phyloP scores from a whole-genome alignment of 306 rosid species.

The Fagus crenata region DNA sequence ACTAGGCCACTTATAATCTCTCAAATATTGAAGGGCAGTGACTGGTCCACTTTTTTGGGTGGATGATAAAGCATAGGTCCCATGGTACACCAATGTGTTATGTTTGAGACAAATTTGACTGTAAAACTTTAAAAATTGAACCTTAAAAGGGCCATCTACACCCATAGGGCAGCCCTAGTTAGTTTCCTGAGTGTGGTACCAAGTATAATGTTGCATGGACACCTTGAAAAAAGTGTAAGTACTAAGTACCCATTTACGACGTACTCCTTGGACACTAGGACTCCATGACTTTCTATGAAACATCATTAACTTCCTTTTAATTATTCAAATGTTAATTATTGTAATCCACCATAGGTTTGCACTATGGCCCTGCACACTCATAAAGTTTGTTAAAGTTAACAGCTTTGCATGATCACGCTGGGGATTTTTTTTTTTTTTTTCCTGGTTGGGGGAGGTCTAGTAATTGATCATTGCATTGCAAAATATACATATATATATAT shows the following conservation, averaged over 20 bases:
- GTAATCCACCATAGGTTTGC: constrained; percentile 6
- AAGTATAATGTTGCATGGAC: constrained; percentile 23
- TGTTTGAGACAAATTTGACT: constrained; percentile 31
- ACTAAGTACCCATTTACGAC: not conserved
- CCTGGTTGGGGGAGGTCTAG: no score
- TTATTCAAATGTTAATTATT: not conserved
- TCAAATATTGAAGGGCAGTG: constrained; percentile 26
- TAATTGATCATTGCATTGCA: no score
- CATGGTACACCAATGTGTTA: constrained; percentile 31
- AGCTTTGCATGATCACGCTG: no score
- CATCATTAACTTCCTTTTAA: not conserved
- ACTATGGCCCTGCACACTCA: not conserved
- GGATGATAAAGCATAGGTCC: constrained; percentile 49
- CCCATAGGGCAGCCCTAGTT: constrained; percentile 22
- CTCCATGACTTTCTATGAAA: not conserved
- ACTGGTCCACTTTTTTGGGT: constrained; percentile 43
- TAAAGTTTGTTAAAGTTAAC: not conserved
- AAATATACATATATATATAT: no score
- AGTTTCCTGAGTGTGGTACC: constrained; percentile 37
- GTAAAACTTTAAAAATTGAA: constrained; percentile 24
- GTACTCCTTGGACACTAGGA: not conserved
- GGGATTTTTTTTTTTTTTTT: no score
- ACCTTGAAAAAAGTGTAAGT: constrained; percentile 5
- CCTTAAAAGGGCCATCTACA: constrained; percentile 35
- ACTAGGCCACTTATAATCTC: constrained; percentile 53